Conservation (phyloP, 2,329 filamentous ascomycete genomes). For the Penicillium sclerotiorum region DNA sequence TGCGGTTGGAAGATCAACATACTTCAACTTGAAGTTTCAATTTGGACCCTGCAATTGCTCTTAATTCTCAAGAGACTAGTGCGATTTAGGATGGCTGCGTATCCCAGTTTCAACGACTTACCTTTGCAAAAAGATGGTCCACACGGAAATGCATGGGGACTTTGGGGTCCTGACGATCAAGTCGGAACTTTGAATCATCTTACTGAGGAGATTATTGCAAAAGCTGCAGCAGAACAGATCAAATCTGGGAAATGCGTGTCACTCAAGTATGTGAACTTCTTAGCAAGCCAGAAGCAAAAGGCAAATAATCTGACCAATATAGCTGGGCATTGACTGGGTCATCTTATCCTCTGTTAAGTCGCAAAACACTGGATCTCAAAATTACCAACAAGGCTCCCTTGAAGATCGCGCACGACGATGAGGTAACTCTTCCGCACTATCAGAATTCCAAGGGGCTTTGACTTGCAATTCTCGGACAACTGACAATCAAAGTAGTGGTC, state of each 20-base stretch:
- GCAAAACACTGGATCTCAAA: conserved; percentile 3
- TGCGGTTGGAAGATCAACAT: too few species aligned
- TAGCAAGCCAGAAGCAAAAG: background rate
- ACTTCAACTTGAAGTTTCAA: too few species aligned
- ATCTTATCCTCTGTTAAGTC: conserved; percentile 1
- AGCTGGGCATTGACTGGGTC: conserved; percentile 6
- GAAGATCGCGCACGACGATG: conserved; percentile 6
- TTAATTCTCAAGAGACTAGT: too few species aligned
- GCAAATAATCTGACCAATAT: background rate
- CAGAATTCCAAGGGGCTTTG: background rate
- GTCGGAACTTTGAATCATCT: conserved; percentile 57
- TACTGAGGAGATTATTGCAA: conserved; percentile 45
- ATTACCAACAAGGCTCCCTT: background rate
- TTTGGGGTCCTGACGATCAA: conserved; percentile 53
- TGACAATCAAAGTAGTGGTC: conserved; percentile 7
- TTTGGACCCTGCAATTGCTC: too few species aligned
- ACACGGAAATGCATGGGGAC: conserved; percentile 57
- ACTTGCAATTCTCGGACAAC: background rate
- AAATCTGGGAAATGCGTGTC: conserved; percentile 19
- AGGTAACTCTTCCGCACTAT: background rate
- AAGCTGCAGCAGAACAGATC: conserved; percentile 46
- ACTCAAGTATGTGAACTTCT: conserved; percentile 3
- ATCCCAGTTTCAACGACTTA: background rate
- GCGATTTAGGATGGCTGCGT: too few species aligned
- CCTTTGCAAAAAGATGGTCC: conserved; percentile 37